Evolutionary conservation across 148 eudicot genomes (phyloP).

Genomic region (Silene conica): DNA sequence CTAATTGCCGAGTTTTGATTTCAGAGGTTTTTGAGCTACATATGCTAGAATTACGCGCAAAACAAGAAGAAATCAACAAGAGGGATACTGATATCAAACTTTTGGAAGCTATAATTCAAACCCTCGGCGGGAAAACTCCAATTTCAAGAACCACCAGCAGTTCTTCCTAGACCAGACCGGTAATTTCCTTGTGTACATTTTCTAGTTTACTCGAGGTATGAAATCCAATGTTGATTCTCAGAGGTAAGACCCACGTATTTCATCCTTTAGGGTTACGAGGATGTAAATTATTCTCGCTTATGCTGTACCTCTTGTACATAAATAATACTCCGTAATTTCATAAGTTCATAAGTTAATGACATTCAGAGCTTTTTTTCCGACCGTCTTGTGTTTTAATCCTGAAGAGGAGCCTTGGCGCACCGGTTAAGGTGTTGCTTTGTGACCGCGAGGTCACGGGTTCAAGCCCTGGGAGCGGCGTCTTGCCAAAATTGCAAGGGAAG

Average conservation of each 20-base stretch:
- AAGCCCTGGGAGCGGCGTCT: too few species aligned
- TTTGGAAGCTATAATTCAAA: constrained; percentile 85
- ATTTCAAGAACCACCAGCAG: constrained; percentile 26
- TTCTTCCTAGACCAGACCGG: constrained; percentile 12
- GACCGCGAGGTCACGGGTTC: too few species aligned
- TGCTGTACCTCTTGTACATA: constrained; percentile 2
- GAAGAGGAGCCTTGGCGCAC: too few species aligned
- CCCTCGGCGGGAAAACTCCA: constrained; percentile 70
- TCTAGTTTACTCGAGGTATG: neutral
- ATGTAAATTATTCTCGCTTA: neutral
- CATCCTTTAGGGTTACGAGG: neutral
- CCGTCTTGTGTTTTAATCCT: neutral
- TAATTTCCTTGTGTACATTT: neutral
- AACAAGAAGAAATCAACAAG: constrained; percentile 81
- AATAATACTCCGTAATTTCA: neutral
- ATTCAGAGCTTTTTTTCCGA: neutral
- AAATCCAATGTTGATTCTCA: neutral
- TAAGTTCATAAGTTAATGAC: neutral
- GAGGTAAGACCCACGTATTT: neutral
- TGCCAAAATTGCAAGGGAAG: too few species aligned
- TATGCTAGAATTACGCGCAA: constrained; percentile 78
- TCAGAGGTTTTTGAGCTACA: constrained; percentile 95
- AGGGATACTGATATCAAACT: constrained; percentile 87
- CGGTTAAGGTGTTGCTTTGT: too few species aligned
- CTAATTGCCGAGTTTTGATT: constrained; percentile 13